A percentile compares a stretch with the other conserved stretches of the same genome.
Evolutionary conservation across 768 basidiomycete species (phyloP).

Genomic region (Boletus rubroflammeus): DNA sequence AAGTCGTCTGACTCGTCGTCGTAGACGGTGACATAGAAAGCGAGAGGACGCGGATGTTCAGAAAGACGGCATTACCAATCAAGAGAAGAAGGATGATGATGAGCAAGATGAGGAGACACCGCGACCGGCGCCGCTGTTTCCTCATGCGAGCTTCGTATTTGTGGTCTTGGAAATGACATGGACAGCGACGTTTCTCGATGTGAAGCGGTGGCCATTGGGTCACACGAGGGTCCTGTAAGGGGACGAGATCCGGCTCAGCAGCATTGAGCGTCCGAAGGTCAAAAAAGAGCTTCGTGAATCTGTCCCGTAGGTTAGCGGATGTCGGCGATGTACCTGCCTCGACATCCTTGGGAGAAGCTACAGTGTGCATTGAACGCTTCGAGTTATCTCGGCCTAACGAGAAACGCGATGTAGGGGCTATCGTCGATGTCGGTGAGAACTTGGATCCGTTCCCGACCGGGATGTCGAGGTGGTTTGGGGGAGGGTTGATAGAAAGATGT

Average conservation of each 20-base stretch:
- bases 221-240: conserved; percentile 21
- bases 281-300: conserved; percentile 37
- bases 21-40: conserved; percentile 13
- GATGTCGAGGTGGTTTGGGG: conserved; percentile 6
- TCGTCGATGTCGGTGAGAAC: conserved; percentile 44
- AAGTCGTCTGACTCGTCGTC: conserved; percentile 18
- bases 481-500: conserved; percentile 24
- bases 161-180: conserved; percentile 23
- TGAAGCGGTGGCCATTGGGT: conserved; percentile 39
- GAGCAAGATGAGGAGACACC: conserved; percentile 32
- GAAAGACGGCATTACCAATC: conserved; percentile 37
- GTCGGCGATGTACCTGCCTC: conserved; percentile 21
- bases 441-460: conserved; percentile 35
- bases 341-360: conserved; percentile 18
- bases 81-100: conserved; percentile 41
- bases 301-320: conserved; percentile 27
- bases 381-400: conserved; percentile 21
- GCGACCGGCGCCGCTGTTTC: conserved; percentile 30
- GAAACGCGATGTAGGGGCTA: conserved; percentile 26
- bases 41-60: conserved; percentile 36
- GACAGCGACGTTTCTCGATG: conserved; percentile 33
- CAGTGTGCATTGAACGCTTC: neutral
- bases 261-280: conserved; percentile 31
- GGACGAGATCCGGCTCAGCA: conserved; percentile 24
- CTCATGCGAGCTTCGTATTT: conserved; percentile 18